Evolutionary conservation across 2,329 filamentous ascomycete genomes (phyloP), one percentile per base, ranked within the genome.

Genomic region (Cordyceps fumosorosea): DNA sequence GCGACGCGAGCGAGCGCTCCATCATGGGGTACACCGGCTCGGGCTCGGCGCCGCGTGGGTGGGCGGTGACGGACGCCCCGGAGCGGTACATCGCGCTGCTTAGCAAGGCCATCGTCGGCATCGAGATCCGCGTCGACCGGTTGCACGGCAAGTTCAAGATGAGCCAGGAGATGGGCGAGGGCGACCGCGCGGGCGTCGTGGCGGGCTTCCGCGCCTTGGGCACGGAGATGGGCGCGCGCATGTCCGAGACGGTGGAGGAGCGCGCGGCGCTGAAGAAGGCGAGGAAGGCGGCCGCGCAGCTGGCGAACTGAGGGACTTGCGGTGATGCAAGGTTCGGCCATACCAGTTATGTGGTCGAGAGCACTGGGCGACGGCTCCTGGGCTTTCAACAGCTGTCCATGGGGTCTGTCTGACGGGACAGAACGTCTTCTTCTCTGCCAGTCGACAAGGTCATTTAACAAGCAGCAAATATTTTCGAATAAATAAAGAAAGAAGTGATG

Each of bases 71-170:
- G 0, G 84, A 88, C 62, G 85, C 86, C 3, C 84, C 83, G 0
- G 75, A 77, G 12, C 69, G 67, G 0, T 89, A 86, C 69, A 70
- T 88, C 8, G 77, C 83, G 8, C 66, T 87, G 12, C 65, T 86
- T 68, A 81, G 80, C 71, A 86, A 83, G 74, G 78, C 73, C 47
- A 85, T 88, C 51, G 79, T 87, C 37, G 85, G 85, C 0, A 78
- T 88, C 16, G 83, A 88, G 69, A 83, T 89, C 48, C 71, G 74
- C 48, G 78, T 88, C 62, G 77, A 79, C 0, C 69, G 77, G 5
- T 69, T 88, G 40, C 80, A 81, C 55, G 85, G 85, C 14, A 87
- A 86, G 74, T 86, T 82, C 66, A 88, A 89, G 75, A 86, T 87
- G 85, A 87, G 82, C 65, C 85, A 88, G 72, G 85, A 88, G 67